Base-by-base conservation (phyloP, 192 early-diverging fungal species). In the Backusella tarrabulga region DNA sequence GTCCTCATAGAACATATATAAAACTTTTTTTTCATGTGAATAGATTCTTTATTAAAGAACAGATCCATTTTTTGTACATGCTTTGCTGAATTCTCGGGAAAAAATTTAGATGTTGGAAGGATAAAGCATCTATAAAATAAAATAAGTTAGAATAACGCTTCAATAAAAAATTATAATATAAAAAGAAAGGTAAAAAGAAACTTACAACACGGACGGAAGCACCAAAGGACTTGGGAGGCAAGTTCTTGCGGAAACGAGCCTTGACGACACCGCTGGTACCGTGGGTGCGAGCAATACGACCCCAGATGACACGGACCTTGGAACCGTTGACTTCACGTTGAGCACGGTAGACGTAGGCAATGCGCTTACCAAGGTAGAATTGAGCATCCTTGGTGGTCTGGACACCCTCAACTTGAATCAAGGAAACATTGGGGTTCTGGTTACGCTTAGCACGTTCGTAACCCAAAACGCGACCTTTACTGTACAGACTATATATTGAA, bases 331-430 rank as follows among this genome's bases (percentile, higher is more conserved):
- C 80, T 79, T 86, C 89, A 69, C 92, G 88, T 84, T 96, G 91
- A 75, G 96, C 97, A 76, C 93, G 92, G 95, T 98, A 99, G 81
- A 98, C 94, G 85, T 95, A 98, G 68, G 97, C 97, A 79, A 99
- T 90, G 84, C 95, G 95, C 92, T 98, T 99, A 81, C 98, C 98
- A 76, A 95, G 93, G 91, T 99, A 99, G 91, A 97, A 99, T 69
- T 88, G 86, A 80, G 97, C 91, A 79, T 98, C 96, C 85, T 93
- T 88, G 88, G 92, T 89, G 78, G 94, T 95, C 83, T 88, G 82
- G 72, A 97, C 96, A 87, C 94, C 93, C 86, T 99, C 98, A 73
- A 99, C 89, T 87, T 96, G 91, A 83, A 98, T 85, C 76, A 99
- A 92, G 71, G 96, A 91, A 77, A 93, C 95, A 90, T 95, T 90